Evolutionary conservation across 805 yeast species (phyloP), one percentile per base, ranked within the genome.

Genomic region (Barnettozyma siamensis): DNA sequence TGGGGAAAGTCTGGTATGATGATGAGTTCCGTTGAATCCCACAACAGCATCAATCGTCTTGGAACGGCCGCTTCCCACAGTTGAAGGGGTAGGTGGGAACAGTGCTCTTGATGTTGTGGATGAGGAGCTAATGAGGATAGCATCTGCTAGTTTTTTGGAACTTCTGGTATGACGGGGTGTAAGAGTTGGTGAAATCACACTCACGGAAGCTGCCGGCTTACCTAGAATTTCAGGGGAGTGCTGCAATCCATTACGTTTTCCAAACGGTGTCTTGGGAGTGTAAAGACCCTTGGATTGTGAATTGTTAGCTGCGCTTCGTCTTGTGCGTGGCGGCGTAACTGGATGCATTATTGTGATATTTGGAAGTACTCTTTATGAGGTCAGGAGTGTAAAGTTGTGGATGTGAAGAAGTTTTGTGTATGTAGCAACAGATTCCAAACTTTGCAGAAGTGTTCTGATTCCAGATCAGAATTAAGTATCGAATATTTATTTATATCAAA

Each of bases 51-150:
- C 21, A 6, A 29, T 23, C 13, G 38, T 46, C 38, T 54, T 57
- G 12, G 45, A 27, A 24, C 61, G 48, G 7, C 61, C 61, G 11
- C 53, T 47, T 1, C 61, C 61, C 3, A 57, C 40, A 2, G 61
- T 55, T 2, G 59, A 54, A 7, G 61, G 61, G 4, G 61, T 57
- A 17, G 60, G 59, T 13, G 60, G 61, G 41, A 57, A 57, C 5
- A 55, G 31, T 4, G 52, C 40, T 44, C 58, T 53, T 19, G 51
- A 44, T 2, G 47, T 40, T 35, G 20, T 41, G 38, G 24, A 31
- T 7, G 31, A 38, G 12, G 37, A 34, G 33, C 24, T 17, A 3
- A 46, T 15, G 13, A 34, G 26, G 11, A 48, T 24, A 7, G 51
- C 47, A 31, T 45, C 49, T 4, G 47, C 47, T 8, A 43, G 27